Conservation (phyloP, 805 yeast genomes). For the Wickerhamomyces subpelliculosus region DNA sequence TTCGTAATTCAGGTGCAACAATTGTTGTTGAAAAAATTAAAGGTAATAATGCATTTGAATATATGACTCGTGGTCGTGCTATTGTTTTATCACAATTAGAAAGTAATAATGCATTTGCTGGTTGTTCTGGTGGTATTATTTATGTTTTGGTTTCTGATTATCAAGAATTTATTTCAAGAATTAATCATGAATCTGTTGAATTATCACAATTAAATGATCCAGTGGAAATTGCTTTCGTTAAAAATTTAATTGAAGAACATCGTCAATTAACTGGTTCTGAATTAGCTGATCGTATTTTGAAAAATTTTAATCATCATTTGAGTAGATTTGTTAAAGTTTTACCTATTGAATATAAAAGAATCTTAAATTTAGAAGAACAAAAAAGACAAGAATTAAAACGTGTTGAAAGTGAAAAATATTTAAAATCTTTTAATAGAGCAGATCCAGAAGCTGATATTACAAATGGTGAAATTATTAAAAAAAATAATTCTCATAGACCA, state of each 20-base stretch:
- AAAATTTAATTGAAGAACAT: conserved; percentile 92
- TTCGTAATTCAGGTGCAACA: conserved; percentile 96
- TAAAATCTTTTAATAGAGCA: conserved; percentile 61
- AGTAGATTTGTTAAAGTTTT: conserved; percentile 89
- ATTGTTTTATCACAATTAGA: conserved; percentile 89
- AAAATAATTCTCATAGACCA: no score
- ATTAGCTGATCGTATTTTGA: conserved; percentile 75
- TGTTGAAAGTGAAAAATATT: conserved; percentile 52
- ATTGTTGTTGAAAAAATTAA: conserved; percentile 90
- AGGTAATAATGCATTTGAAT: conserved; percentile 99
- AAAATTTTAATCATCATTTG: conserved; percentile 81
- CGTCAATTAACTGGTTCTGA: conserved; percentile 91
- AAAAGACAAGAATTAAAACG: conserved; percentile 56
- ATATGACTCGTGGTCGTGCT: conserved; percentile 99
- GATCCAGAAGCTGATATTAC: conserved; percentile 84
- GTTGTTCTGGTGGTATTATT: conserved; percentile 99
- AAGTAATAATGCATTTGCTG: conserved; percentile 81
- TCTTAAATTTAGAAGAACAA: conserved; percentile 67
- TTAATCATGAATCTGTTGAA: conserved; percentile 78
- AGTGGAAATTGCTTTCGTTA: conserved; percentile 85
- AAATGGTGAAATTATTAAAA: conserved; percentile 89
- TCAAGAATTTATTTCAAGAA: conserved; percentile 78
- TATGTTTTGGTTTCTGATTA: conserved; percentile 87
- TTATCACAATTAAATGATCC: conserved; percentile 75
- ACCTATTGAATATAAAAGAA: conserved; percentile 87